Evolutionary conservation across 768 basidiomycete species (phyloP), one percentile per base, ranked within the genome.

Genomic region (Gyrodon lividus): DNA sequence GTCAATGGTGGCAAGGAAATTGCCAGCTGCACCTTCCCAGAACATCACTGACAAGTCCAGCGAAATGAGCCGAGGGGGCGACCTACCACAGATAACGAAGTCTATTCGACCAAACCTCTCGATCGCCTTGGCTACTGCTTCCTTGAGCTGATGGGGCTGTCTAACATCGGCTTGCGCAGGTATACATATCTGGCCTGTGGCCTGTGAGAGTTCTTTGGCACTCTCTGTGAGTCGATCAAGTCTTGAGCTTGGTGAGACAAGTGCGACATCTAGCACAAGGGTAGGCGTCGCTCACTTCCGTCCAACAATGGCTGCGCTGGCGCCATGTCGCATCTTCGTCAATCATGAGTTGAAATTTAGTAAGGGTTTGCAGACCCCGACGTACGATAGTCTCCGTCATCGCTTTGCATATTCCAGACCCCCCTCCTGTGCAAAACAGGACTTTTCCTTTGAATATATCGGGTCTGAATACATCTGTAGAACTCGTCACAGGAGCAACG

Each of bases 361-460:
- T 24, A 19, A 26, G 23, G 1, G 23, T 41, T 12, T 26, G 10
- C n/a, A 14, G 24, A 31, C 30, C 10, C 43, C 17, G 37, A 70
- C 83, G 43, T 68, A 94, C 91, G 62, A 96, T 74, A 19, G 85
- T 80, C 63, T 91, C 82, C 31, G 88, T 89, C 87, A 96, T 94
- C 43, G 74, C 81, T 59, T 86, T 86, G 73, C 94, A 92, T 71
- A 99, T 98, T 14, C 95, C 96, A 52, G 90, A 90, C 2, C 89
- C 89, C 14, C 92, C 94, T 33, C 93, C 94, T 0, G 93, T 96
- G 71, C 88, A 92, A 71, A 92, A 89, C 4, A 91, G 73, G 19
- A 95, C 91, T 66, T 95, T 97, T 54, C 89, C 92, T 56, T 84
- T 82, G 82, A 96, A 96, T 26, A 98, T 77, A 57, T 89, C 86